phyloP scores from a whole-genome alignment of 2,329 filamentous ascomycete species.

The Tolypocladium guangdongense region DNA sequence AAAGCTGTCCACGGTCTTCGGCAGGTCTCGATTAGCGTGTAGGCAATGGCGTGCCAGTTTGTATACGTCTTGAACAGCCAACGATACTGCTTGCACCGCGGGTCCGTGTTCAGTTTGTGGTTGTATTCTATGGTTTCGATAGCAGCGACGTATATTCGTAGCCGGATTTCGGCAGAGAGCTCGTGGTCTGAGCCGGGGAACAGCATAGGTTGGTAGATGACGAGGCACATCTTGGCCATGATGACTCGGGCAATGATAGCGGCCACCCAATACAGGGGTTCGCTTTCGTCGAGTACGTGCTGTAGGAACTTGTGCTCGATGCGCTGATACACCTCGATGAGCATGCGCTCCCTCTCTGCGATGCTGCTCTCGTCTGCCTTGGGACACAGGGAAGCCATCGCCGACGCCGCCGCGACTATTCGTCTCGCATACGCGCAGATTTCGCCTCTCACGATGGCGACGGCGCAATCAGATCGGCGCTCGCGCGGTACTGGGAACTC shows the following conservation, averaged over 20 bases:
- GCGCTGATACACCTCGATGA: constrained; percentile 40
- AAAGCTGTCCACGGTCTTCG: constrained; percentile 37
- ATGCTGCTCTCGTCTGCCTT: constrained; percentile 17
- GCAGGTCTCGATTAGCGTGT: constrained; percentile 34
- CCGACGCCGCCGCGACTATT: constrained; percentile 22
- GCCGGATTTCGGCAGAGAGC: constrained; percentile 50
- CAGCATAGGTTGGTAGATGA: constrained; percentile 65
- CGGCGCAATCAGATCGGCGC: constrained; percentile 42
- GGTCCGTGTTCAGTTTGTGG: constrained; percentile 52
- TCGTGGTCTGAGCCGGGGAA: constrained; percentile 44
- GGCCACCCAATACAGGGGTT: constrained; percentile 55
- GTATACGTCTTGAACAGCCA: constrained; percentile 42
- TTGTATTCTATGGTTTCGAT: constrained; percentile 65
- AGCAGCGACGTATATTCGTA: constrained; percentile 60
- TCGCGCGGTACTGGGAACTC: constrained; percentile 35
- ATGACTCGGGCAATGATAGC: constrained; percentile 60
- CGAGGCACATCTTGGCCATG: constrained; percentile 67
- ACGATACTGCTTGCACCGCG: constrained; percentile 31
- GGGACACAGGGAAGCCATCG: constrained; percentile 19
- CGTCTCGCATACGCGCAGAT: constrained; percentile 30
- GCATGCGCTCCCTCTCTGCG: constrained; percentile 29
- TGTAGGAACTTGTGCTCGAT: constrained; percentile 44
- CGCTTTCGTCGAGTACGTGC: constrained; percentile 35
- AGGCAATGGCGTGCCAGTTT: constrained; percentile 40
- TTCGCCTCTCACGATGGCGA: constrained; percentile 38